Conservation (phyloP, 371 early-diverging fungal species). For the Lichtheimia ornata region DNA sequence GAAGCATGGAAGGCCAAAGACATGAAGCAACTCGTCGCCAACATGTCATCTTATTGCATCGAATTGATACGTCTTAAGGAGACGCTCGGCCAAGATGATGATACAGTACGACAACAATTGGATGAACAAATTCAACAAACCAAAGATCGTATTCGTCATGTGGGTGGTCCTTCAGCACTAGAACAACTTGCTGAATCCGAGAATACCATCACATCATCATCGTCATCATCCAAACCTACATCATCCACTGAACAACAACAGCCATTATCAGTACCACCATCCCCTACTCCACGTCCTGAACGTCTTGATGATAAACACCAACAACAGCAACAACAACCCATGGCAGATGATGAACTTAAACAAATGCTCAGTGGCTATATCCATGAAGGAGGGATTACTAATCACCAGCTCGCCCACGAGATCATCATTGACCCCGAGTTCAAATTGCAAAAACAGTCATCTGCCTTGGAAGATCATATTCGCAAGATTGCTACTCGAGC, state of each 20-base stretch:
- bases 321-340: not conserved
- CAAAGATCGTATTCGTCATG: conserved; percentile 27
- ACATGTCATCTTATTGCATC: conserved; percentile 67
- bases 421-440: conserved; percentile 78
- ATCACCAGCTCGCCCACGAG: conserved; percentile 80
- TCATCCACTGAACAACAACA: conserved; percentile 12
- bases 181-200: conserved; percentile 20
- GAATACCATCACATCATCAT: conserved; percentile 19
- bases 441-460: conserved; percentile 36
- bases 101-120: conserved; percentile 52
- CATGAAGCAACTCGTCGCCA: conserved; percentile 56
- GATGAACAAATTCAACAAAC: conserved; percentile 53
- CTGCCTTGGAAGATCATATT: conserved; percentile 57
- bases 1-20: conserved; percentile 76
- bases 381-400: conserved; percentile 34
- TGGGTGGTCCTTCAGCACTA: conserved; percentile 30
- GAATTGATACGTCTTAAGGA: conserved; percentile 71
- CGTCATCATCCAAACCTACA: not conserved
- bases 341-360: conserved; percentile 24
- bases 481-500: conserved; percentile 59
- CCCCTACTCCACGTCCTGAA: conserved; percentile 25
- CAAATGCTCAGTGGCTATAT: conserved; percentile 28
- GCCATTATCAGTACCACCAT: conserved; percentile 15
- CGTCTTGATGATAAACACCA: not conserved
- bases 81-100: conserved; percentile 58